Percentiles rank a stretch among this genome's conserved stretches.
Conservation (phyloP, 306 rosid species). For the Abrus precatorius region DNA sequence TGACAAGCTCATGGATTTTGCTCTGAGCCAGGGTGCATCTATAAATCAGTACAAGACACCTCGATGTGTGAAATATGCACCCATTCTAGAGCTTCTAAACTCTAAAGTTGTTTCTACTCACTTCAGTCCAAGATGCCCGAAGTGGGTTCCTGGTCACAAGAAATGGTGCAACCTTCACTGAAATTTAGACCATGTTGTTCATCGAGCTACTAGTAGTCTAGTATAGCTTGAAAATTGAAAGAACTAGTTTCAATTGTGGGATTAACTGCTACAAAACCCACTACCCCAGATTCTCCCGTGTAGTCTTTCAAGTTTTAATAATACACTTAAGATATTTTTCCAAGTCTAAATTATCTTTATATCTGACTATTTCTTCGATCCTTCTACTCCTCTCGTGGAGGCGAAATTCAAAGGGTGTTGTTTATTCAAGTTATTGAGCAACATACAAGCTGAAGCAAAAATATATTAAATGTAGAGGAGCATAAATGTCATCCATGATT, state of each 20-base stretch:
- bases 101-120: slow-evolving; percentile 25
- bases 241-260: not conserved
- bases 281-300: not conserved
- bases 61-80: not conserved
- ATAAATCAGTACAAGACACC: slow-evolving; percentile 35
- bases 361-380: too few relatives aligned
- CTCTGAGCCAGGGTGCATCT: slow-evolving; percentile 22
- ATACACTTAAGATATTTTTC: not conserved
- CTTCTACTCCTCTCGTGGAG: too few relatives aligned
- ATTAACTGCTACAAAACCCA: not conserved
- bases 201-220: not conserved
- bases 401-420: too few relatives aligned
- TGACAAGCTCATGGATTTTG: slow-evolving; percentile 32
- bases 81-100: slow-evolving; percentile 17
- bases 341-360: too few relatives aligned
- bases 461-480: too few relatives aligned
- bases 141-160: slow-evolving; percentile 24
- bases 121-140: slow-evolving; percentile 9
- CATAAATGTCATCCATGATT: too few relatives aligned
- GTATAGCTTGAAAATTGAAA: not conserved
- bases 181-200: not conserved
- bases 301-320: slow-evolving; percentile 6
- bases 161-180: not conserved
- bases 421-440: too few relatives aligned
- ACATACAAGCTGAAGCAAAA: not conserved